Percentiles rank a stretch among this genome's conserved stretches.
Evolutionary conservation across 108 stramenopile species (phyloP).

Genomic region (Nitzschia putrida): DNA sequence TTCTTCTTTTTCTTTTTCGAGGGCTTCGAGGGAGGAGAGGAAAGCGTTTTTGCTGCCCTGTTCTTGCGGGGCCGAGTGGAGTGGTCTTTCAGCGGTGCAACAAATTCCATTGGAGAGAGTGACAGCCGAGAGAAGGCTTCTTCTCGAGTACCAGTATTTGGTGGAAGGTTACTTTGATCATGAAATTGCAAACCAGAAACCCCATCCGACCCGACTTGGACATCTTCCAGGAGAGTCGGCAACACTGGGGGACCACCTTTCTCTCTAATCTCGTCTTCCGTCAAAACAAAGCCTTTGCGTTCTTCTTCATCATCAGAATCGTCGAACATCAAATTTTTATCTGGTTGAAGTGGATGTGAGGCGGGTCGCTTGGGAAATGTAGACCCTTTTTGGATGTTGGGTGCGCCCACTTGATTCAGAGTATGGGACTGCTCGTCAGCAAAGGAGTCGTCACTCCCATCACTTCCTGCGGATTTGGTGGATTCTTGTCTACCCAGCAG

Average conservation of each 20-base stretch:
- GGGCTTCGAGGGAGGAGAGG: not conserved
- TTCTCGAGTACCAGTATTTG: not conserved
- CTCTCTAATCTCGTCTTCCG: not conserved
- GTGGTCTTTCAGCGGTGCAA: conserved; percentile 20
- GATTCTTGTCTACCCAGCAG: not conserved
- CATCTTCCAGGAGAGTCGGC: too few species aligned
- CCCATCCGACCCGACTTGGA: too few species aligned
- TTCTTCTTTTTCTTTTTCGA: conserved; percentile 3
- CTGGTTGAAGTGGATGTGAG: not conserved
- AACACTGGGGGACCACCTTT: not conserved
- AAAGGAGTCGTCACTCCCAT: conserved; percentile 5
- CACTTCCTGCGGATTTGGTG: not conserved
- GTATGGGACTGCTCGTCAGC: conserved; percentile 1
- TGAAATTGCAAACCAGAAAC: not conserved
- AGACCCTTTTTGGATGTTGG: not conserved
- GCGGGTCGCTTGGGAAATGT: not conserved
- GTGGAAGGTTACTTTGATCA: not conserved
- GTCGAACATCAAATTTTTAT: conserved; percentile 2
- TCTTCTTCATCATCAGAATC: conserved; percentile 10
- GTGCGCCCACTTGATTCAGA: not conserved
- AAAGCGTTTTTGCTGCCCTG: not conserved
- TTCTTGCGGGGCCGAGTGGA: conserved; percentile 3
- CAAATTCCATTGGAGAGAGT: conserved; percentile 1
- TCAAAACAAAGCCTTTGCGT: conserved; percentile 4
- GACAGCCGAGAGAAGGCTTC: not conserved